These are phyloP conservation scores for Porphyrellus sp. DNA, from an alignment of 1,284 basidiomycete genomes.

Conservation along the genomic window DNA sequence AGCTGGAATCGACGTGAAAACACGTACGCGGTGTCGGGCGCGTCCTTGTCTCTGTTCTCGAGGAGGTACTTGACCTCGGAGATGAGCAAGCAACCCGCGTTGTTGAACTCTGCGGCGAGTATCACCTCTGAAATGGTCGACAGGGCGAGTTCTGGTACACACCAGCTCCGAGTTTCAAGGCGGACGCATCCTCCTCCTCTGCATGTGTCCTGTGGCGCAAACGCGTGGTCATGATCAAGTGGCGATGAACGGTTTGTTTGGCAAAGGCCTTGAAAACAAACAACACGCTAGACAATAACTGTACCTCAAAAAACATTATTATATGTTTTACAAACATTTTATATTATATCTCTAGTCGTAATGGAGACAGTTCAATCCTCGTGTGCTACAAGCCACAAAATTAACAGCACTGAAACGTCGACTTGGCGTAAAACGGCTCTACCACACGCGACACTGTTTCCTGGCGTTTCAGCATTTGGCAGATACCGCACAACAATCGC, in stretches of 20 bases:
- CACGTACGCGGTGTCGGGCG: constrained; percentile 73
- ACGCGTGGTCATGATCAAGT: constrained; percentile 42
- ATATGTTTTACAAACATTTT: constrained; percentile 39
- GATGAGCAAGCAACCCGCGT: constrained; percentile 85
- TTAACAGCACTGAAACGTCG: constrained; percentile 23
- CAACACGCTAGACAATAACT: constrained; percentile 4
- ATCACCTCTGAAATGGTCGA: background rate
- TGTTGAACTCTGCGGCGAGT: constrained; percentile 71
- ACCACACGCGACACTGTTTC: constrained; percentile 14
- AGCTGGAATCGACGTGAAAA: background rate
- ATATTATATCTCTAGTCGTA: constrained; percentile 32
- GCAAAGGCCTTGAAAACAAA: constrained; percentile 31
- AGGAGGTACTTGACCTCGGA: constrained; percentile 89
- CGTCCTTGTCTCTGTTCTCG: constrained; percentile 81
- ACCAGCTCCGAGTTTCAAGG: constrained; percentile 52
- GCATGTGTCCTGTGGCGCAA: constrained; percentile 47
- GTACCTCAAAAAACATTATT: constrained; percentile 23
- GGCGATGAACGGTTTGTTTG: constrained; percentile 23
- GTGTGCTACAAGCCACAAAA: constrained; percentile 27
- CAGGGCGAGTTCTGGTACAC: background rate
- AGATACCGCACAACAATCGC: background rate
- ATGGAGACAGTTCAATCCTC: constrained; percentile 22
- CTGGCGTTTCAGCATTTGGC: constrained; percentile 7
- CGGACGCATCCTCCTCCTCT: constrained; percentile 54
- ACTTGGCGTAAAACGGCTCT: constrained; percentile 10